Evolutionary conservation across 495 filamentous ascomycete species (phyloP).

Genomic region (Talaromyces stipitatus): DNA sequence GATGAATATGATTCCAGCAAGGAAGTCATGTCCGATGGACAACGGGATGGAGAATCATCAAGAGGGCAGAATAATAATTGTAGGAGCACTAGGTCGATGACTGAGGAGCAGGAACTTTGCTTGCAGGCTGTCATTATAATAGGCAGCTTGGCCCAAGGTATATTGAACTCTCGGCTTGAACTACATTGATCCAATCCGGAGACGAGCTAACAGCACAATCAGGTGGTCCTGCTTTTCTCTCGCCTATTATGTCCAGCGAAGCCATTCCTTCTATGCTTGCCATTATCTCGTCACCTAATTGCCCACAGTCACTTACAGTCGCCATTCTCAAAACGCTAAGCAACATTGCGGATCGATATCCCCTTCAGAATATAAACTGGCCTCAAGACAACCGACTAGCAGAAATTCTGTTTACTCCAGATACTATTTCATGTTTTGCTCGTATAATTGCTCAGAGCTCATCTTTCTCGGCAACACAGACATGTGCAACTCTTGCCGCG

Average conservation of each 20-base stretch:
- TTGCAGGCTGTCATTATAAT: slow-evolving; percentile 76
- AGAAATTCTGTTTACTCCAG: slow-evolving; percentile 53
- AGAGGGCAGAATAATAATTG: too few relatives aligned
- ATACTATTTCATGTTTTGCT: slow-evolving; percentile 49
- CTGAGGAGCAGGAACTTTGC: slow-evolving; percentile 55
- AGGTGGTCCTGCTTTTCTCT: slow-evolving; percentile 78
- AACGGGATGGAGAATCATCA: neutral
- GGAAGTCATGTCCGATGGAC: slow-evolving; percentile 23
- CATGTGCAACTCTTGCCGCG: slow-evolving; percentile 61
- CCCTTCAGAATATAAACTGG: slow-evolving; percentile 37
- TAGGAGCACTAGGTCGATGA: too few relatives aligned
- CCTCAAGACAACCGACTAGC: slow-evolving; percentile 46
- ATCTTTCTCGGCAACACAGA: slow-evolving; percentile 38
- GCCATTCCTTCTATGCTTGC: slow-evolving; percentile 60
- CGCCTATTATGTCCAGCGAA: slow-evolving; percentile 59
- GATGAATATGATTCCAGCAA: slow-evolving; percentile 24
- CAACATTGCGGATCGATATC: slow-evolving; percentile 60
- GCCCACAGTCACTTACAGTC: slow-evolving; percentile 56
- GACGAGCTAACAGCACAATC: slow-evolving; percentile 4
- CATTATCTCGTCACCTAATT: slow-evolving; percentile 56
- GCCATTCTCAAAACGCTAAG: slow-evolving; percentile 69
- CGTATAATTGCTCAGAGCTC: slow-evolving; percentile 58
- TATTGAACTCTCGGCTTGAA: slow-evolving; percentile 7
- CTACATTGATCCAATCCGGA: neutral
- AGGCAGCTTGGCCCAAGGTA: slow-evolving; percentile 80